These are phyloP conservation scores for Umbelopsis sp. DNA, from an alignment of 192 early-diverging fungal genomes.

Conservation along the genomic window DNA sequence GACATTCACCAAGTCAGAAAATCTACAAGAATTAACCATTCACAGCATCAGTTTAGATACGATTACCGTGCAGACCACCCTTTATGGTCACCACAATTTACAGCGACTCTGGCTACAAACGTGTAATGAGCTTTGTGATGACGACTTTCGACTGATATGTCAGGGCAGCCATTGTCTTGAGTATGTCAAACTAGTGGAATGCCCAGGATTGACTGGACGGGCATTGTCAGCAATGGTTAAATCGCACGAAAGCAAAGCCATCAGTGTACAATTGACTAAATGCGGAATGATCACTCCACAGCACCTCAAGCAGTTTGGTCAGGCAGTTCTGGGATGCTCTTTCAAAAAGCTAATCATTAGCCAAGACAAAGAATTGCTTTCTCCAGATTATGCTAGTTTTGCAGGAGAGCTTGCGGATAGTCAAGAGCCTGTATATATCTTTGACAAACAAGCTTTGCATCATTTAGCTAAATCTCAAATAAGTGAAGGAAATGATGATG, in stretches of 20 bases:
- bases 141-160: slow-evolving; percentile 9
- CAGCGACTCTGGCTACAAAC: not conserved
- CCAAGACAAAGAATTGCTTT: not conserved
- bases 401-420: not conserved
- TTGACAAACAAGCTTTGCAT: not conserved
- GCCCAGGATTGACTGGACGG: not conserved
- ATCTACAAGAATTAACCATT: not conserved
- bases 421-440: not conserved
- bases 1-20: not conserved
- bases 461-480: not conserved
- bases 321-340: not conserved
- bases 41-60: not conserved
- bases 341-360: not conserved
- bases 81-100: not conserved
- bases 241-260: not conserved
- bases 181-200: not conserved
- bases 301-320: not conserved
- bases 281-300: not conserved
- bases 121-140: not conserved
- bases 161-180: slow-evolving; percentile 8
- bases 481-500: not conserved
- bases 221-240: not conserved
- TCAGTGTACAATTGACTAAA: not conserved
- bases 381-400: not conserved
- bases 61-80: not conserved